Evolutionary conservation across 352 stramenopile genomes (phyloP).

Genomic region (Pythium dissotocum): DNA sequence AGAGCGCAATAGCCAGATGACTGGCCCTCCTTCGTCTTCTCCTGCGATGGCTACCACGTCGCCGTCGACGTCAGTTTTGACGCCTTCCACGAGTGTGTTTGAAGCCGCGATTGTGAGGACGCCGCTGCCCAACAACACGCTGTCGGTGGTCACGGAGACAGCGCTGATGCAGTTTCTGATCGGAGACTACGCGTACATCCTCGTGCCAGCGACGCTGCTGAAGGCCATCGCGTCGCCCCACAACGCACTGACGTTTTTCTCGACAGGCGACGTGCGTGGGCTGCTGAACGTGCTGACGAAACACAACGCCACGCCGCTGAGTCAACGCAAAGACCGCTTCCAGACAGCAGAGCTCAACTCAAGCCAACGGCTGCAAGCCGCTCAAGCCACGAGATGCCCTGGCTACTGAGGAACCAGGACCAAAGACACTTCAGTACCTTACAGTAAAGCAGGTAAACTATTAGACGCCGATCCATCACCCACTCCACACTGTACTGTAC

Average conservation of each 20-base stretch:
- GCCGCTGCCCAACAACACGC: not conserved
- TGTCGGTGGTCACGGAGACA: constrained; percentile 3
- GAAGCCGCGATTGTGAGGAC: constrained; percentile 15
- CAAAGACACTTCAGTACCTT: not conserved
- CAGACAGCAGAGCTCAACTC: not conserved
- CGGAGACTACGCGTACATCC: constrained; percentile 17
- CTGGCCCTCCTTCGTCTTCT: not conserved
- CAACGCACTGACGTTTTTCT: constrained; percentile 23
- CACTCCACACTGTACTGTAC: not conserved
- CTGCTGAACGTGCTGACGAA: not conserved
- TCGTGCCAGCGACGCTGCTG: constrained; percentile 7
- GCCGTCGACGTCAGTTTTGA: not conserved
- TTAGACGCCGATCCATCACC: no score
- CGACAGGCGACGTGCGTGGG: constrained; percentile 9
- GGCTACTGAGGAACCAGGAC: not conserved
- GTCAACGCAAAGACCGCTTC: constrained; percentile 25
- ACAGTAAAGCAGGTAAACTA: not conserved
- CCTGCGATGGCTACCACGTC: not conserved
- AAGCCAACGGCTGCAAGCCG: not conserved
- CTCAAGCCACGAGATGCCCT: not conserved
- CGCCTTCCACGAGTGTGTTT: not conserved
- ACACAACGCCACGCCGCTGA: constrained; percentile 17
- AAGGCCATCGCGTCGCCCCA: constrained; percentile 8
- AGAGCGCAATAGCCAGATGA: constrained; percentile 15
- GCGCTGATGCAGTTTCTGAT: constrained; percentile 25